These are phyloP conservation scores for Yamadazyma philogaea DNA, from an alignment of 805 yeast species.

Conservation along the genomic window DNA sequence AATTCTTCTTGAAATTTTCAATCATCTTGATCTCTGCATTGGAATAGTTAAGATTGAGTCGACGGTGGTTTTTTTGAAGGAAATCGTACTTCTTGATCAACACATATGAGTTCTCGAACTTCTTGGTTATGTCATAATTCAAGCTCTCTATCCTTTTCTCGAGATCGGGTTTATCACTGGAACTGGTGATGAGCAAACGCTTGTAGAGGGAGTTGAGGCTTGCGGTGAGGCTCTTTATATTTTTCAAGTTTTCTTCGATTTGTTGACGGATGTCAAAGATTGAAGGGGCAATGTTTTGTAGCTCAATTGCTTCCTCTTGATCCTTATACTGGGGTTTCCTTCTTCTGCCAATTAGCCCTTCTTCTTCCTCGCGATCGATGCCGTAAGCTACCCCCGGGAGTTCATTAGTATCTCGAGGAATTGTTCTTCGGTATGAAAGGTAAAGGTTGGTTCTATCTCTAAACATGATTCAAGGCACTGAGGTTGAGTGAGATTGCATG, in stretches of 20 bases:
- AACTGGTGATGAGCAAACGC: constrained; percentile 82
- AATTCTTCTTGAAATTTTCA: constrained; percentile 75
- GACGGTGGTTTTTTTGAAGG: constrained; percentile 40
- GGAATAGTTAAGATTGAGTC: constrained; percentile 34
- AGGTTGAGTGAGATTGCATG: neutral
- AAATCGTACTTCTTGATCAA: constrained; percentile 63
- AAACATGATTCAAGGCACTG: constrained; percentile 46
- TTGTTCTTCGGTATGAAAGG: constrained; percentile 84
- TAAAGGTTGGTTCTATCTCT: constrained; percentile 93
- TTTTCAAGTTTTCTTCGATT: constrained; percentile 58
- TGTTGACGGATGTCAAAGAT: constrained; percentile 72
- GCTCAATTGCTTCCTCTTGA: constrained; percentile 31
- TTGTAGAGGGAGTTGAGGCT: constrained; percentile 69
- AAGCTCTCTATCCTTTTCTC: constrained; percentile 77
- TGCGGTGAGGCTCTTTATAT: constrained; percentile 53
- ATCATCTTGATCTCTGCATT: constrained; percentile 61
- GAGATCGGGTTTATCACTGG: constrained; percentile 72
- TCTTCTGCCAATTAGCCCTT: constrained; percentile 48
- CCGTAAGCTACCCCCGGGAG: constrained; percentile 16
- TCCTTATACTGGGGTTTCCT: constrained; percentile 22
- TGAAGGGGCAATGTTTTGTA: constrained; percentile 70
- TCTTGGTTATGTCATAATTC: constrained; percentile 69
- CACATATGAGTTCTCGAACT: constrained; percentile 75
- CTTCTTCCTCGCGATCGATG: constrained; percentile 49
- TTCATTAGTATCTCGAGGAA: constrained; percentile 53